These are phyloP conservation scores for Cinnamomum micranthum DNA, from an alignment of 164 flowering plant species.

Conservation along the genomic window DNA sequence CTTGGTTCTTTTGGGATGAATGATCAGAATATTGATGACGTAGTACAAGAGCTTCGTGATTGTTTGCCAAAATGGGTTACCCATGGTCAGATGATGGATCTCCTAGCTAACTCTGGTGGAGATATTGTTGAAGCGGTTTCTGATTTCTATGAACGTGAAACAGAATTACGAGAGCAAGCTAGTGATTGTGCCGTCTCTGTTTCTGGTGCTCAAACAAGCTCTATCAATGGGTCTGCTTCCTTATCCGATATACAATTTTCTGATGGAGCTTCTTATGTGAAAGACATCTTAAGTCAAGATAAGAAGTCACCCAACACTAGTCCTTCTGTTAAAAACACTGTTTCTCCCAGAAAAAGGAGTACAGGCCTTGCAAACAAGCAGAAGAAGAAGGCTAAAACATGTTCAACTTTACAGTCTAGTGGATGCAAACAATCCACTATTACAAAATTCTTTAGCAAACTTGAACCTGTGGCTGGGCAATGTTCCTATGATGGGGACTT, in stretches of 20 bases:
- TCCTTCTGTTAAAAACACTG: constrained; percentile 24
- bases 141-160: constrained; percentile 80
- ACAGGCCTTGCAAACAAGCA: constrained; percentile 13
- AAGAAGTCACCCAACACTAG: constrained; percentile 20
- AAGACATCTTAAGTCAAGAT: constrained; percentile 20
- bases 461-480: constrained; percentile 18
- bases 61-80: constrained; percentile 83
- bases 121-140: constrained; percentile 76
- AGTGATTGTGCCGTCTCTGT: constrained; percentile 14
- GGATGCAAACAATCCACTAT: constrained; percentile 66
- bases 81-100: constrained; percentile 49
- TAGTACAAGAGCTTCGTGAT: constrained; percentile 48
- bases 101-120: constrained; percentile 41
- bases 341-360: constrained; percentile 59
- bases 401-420: constrained; percentile 27
- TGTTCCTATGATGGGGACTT: constrained; percentile 16
- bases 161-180: constrained; percentile 59
- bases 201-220: not conserved
- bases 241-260: not conserved
- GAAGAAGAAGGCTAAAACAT: constrained; percentile 45
- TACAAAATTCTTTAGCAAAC: constrained; percentile 68
- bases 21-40: constrained; percentile 36
- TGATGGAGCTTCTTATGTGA: constrained; percentile 4
- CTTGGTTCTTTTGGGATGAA: constrained; percentile 15
- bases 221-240: not conserved